Evolutionary conservation across 1,139 yeast genomes (phyloP).

Genomic region (Taphrina populina): DNA sequence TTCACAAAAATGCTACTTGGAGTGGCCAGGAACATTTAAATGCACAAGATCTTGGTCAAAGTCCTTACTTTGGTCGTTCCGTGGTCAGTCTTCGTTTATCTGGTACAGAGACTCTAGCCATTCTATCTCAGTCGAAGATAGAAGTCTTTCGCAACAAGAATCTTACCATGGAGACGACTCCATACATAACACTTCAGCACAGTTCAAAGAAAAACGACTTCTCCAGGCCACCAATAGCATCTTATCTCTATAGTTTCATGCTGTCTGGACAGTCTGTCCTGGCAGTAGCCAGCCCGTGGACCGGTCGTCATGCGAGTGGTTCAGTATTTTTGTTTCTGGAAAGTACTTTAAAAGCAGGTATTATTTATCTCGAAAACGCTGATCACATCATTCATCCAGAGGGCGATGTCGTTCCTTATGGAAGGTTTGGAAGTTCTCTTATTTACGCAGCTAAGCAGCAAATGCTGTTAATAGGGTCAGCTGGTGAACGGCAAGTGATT

Average conservation of each 20-base stretch:
- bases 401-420: not conserved
- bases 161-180: slow-evolving; percentile 1
- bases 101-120: slow-evolving; percentile 7
- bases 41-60: not conserved
- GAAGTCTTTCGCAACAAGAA: slow-evolving; percentile 12
- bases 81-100: slow-evolving; percentile 2
- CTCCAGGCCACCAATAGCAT: slow-evolving; percentile 7
- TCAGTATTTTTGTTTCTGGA: slow-evolving; percentile 9
- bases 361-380: slow-evolving; percentile 2
- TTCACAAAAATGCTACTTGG: too few species aligned
- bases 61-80: slow-evolving; percentile 6
- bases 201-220: not conserved
- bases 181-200: slow-evolving; percentile 8
- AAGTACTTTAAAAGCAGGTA: not conserved
- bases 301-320: slow-evolving; percentile 5
- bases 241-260: not conserved
- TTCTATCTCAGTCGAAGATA: slow-evolving; percentile 7
- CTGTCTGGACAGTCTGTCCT: not conserved
- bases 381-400: not conserved
- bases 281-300: slow-evolving; percentile 16
- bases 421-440: not conserved
- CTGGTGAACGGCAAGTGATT: slow-evolving; percentile 3
- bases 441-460: slow-evolving; percentile 1
- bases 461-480: slow-evolving; percentile 3
- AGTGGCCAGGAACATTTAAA: too few species aligned